Percentiles rank a stretch among this genome's conserved stretches.
Evolutionary conservation across 495 filamentous ascomycete genomes (phyloP).

Genomic region (Talaromyces stipitatus): DNA sequence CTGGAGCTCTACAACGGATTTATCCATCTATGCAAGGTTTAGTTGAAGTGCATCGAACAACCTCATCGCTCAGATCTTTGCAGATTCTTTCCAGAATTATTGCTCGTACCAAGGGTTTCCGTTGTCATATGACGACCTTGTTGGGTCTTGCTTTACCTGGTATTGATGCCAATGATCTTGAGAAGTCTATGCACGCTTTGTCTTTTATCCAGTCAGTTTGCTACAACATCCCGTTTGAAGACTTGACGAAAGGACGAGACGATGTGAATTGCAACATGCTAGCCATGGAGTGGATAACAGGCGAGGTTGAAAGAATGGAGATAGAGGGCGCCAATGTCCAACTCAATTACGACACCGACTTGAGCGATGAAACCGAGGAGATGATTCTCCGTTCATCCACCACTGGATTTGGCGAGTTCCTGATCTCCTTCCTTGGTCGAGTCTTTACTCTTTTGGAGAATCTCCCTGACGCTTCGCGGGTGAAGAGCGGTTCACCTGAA

Average conservation of each 20-base stretch:
- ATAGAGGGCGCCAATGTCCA: slow-evolving; percentile 73
- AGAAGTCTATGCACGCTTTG: slow-evolving; percentile 89
- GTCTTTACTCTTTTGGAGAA: slow-evolving; percentile 96
- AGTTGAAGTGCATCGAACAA: slow-evolving; percentile 95
- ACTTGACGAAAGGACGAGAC: slow-evolving; percentile 63
- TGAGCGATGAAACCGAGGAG: slow-evolving; percentile 81
- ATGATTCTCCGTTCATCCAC: slow-evolving; percentile 94
- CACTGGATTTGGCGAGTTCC: slow-evolving; percentile 84
- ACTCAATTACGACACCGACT: slow-evolving; percentile 75
- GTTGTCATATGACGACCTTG: slow-evolving; percentile 90
- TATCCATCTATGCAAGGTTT: slow-evolving; percentile 94
- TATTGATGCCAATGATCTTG: slow-evolving; percentile 95
- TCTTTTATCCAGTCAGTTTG: slow-evolving; percentile 91
- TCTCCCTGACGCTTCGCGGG: slow-evolving; percentile 77
- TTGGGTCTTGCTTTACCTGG: slow-evolving; percentile 88
- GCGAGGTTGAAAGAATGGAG: slow-evolving; percentile 90
- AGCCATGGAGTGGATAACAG: slow-evolving; percentile 88
- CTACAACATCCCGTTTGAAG: slow-evolving; percentile 87
- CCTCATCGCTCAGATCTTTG: slow-evolving; percentile 83
- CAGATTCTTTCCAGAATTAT: slow-evolving; percentile 85
- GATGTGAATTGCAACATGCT: slow-evolving; percentile 66
- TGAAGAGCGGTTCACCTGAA: slow-evolving; percentile 86
- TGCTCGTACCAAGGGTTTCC: slow-evolving; percentile 81
- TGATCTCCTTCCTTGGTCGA: slow-evolving; percentile 80
- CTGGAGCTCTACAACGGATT: slow-evolving; percentile 89